Conservation (phyloP, 306 rosid genomes). For the Vachellia pachyceras region DNA sequence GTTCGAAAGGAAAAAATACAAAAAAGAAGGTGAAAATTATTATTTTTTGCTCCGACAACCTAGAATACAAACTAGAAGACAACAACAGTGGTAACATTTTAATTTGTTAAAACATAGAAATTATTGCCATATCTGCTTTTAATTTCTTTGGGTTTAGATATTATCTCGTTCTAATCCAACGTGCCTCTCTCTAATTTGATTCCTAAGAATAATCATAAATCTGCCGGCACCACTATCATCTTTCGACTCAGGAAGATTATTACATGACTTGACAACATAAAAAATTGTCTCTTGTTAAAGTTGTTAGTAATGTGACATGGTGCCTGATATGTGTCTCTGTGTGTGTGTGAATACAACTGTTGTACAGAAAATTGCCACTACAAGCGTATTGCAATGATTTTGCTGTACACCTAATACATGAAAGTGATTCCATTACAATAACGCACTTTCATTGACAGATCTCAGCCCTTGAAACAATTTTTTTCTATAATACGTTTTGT, state of each 20-base stretch:
- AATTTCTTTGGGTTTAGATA: constrained; percentile 12
- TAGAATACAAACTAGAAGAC: constrained; percentile 54
- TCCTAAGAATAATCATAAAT: constrained; percentile 31
- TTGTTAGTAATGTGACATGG: constrained; percentile 62
- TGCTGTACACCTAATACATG: background rate
- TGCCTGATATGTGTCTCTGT: too few species aligned
- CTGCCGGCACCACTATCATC: constrained; percentile 61
- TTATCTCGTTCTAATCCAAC: constrained; percentile 34
- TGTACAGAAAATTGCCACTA: constrained; percentile 11
- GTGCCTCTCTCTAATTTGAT: constrained; percentile 41
- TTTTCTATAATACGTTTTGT: constrained; percentile 14
- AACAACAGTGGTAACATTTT: constrained; percentile 41
- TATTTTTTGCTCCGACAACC: constrained; percentile 54
- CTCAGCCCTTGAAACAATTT: constrained; percentile 19
- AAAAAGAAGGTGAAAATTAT: background rate
- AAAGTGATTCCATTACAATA: constrained; percentile 29
- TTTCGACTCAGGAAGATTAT: constrained; percentile 48
- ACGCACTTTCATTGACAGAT: constrained; percentile 31
- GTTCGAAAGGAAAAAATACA: background rate
- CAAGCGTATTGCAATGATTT: background rate
- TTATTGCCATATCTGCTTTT: background rate
- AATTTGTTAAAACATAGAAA: constrained; percentile 45
- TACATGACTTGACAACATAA: constrained; percentile 48
- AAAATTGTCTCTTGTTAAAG: constrained; percentile 50
- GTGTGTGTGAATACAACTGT: background rate